Base-by-base conservation (phyloP, 768 basidiomycete genomes). In the Pleurotus giganteus region DNA sequence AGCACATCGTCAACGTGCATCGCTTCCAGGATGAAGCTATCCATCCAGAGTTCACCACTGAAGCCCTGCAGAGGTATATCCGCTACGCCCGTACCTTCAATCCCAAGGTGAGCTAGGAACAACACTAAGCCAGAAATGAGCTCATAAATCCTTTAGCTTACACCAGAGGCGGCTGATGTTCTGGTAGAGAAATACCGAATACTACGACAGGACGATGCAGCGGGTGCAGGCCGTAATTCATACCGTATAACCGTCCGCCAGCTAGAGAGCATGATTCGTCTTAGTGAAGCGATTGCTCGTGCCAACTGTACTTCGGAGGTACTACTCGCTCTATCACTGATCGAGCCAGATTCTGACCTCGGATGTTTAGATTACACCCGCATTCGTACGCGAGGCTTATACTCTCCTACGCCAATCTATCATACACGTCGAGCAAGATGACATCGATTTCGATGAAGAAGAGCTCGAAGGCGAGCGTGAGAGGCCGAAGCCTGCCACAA, bases 401-500 rank as follows among this genome's bases (percentile, higher is more conserved):
- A 86, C 85, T 39, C 86, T 99, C 17, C 77, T 99, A 11, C 85
- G 91, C 23, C 95, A 97, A 67, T 98, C 97, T 2, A 99, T 99
- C 71, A 98, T 99, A 63, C 97, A 98, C 65, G 95, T 99, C 57
- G 97, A 99, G 66, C 94, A 98, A 68, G 97, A 99, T 66, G 96
- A 98, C 63, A 87, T 99, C 64, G 94, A 97, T 66, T 91, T 98
- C 69, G 97, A 98, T 65, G 92, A 95, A 61, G 93, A 96, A 63
- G 93, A 93, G 55, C 71, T 80, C 2, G 77, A 80, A 51, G 84
- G 78, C 17, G 81, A 82, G 59, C 81, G 77, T 26, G 70, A 66
- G 3, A 71, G 64, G 29, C 67, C 67, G 31, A 63, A 67, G 11
- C 65, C 61, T n/a, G 64, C 65, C 15, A 70, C 66, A 17, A 62